Evolutionary conservation across 192 early-diverging fungal species (phyloP).

Genomic region (Linnemannia zychae): DNA sequence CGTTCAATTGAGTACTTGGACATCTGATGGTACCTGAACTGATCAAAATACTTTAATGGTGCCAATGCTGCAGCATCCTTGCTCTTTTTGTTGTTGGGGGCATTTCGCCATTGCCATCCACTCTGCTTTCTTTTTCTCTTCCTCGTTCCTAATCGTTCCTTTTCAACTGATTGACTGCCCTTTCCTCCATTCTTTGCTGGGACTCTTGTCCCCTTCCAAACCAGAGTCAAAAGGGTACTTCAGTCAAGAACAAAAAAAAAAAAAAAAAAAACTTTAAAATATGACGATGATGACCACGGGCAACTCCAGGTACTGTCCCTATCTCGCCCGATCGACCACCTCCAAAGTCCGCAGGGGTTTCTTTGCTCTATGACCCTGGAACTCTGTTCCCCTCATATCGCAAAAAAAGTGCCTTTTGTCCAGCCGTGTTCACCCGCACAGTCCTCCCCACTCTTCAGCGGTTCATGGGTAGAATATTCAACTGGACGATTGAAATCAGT

Average conservation of each 20-base stretch:
- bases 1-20: neutral
- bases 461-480: neutral
- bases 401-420: neutral
- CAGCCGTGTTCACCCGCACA: conserved; percentile 10
- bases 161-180: neutral
- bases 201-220: neutral
- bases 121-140: neutral
- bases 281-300: conserved; percentile 5
- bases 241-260: neutral
- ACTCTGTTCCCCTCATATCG: neutral
- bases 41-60: neutral
- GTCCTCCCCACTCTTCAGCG: neutral
- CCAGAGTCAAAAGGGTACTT: neutral
- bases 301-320: conserved; percentile 3
- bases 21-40: neutral
- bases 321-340: neutral
- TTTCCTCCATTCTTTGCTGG: neutral
- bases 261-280: neutral
- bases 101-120: neutral
- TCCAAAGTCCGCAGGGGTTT: neutral
- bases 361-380: neutral
- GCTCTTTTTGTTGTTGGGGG: neutral
- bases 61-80: neutral
- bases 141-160: conserved; percentile 4
- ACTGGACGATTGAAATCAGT: neutral